Percentiles rank a stretch among this genome's conserved stretches.
Conservation (phyloP, 2,329 filamentous ascomycete species). For the Sclerotiophoma versabilis region DNA sequence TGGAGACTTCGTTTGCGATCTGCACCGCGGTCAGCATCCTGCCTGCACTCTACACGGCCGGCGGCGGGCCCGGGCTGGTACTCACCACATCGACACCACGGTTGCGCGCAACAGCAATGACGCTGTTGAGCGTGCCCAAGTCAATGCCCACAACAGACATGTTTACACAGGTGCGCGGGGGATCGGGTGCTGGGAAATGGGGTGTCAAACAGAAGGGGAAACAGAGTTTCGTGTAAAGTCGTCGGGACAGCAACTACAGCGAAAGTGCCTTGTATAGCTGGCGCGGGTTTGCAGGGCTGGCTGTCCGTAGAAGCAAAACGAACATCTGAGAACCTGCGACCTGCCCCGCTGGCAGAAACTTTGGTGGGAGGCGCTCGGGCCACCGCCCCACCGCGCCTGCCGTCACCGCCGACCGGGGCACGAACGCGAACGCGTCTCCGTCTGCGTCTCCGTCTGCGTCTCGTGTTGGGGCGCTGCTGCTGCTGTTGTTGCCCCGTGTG, state of each 20-base stretch:
- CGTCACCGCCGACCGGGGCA: conserved; percentile 10
- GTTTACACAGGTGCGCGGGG: conserved; percentile 48
- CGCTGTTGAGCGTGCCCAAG: conserved; percentile 95
- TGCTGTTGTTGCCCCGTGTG: no score
- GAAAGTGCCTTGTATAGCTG: conserved; percentile 15
- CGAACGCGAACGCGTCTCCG: not conserved
- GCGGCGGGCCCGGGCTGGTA: conserved; percentile 45
- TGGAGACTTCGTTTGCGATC: conserved; percentile 99
- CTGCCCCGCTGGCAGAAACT: conserved; percentile 16
- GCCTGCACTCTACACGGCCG: not conserved
- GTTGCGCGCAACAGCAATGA: conserved; percentile 96
- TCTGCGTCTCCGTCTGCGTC: not conserved
- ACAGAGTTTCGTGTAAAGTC: conserved; percentile 12
- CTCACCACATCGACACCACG: conserved; percentile 98
- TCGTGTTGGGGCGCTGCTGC: not conserved
- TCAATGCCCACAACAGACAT: conserved; percentile 81
- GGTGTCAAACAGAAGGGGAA: conserved; percentile 20
- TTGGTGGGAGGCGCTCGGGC: conserved; percentile 2
- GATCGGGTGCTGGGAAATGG: conserved; percentile 23
- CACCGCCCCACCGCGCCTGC: conserved; percentile 9
- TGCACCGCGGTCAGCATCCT: conserved; percentile 54
- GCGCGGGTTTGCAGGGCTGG: conserved; percentile 17
- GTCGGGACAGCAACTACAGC: conserved; percentile 14
- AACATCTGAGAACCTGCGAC: conserved; percentile 10
- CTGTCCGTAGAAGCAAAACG: conserved; percentile 15